Base-by-base conservation (phyloP, 1,284 basidiomycete genomes). In the Peniophora sp. region DNA sequence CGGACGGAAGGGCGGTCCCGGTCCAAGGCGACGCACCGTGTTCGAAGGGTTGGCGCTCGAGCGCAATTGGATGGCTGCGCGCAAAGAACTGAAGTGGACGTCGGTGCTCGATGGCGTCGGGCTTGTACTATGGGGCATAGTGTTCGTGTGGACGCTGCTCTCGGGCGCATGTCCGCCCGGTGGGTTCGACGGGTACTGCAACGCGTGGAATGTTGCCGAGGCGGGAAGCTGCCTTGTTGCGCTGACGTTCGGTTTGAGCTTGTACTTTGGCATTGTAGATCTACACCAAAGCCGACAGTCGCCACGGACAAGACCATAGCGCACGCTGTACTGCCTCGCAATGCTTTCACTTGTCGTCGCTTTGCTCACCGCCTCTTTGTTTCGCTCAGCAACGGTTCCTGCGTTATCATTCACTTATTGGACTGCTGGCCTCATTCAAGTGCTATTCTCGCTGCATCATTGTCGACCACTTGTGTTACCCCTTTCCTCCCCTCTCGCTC, bases 181-280 rank as follows among this genome's bases (percentile, higher is more conserved):
- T 6, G 66, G 63, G 16, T 84, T 75, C 58, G 69, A 77, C 47
- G 82, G 83, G 58, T 86, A 83, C 83, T 86, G 83, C 62, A 79
- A 79, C 57, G 80, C 78, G 3, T 87, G 83, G 62, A 85, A 85
- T 58, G 67, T 79, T 12, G 83, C 81, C 5, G 73, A 76, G 1
- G 83, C 83, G 11, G 71, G 75, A 24, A 72, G 81, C 2, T 83
- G 77, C 60, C 56, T 87, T 39, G 63, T 84, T 8, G 72, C 68
- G 50, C 56, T 85, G 44, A 61, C 73, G 1, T 87, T 82, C 57
- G 72, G 70, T 3, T 57, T 81, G 27, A 79, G 73, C 58, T 63
- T 72, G 36, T 85, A 81, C 62, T 85, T 84, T 61, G 79, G 78
- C 53, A 72, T 85, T 52, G 80, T 83, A 62, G 84, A 85, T 61